Conservation (phyloP, 2,329 filamentous ascomycete species). For the Fusarium pseudoanthophilum region DNA sequence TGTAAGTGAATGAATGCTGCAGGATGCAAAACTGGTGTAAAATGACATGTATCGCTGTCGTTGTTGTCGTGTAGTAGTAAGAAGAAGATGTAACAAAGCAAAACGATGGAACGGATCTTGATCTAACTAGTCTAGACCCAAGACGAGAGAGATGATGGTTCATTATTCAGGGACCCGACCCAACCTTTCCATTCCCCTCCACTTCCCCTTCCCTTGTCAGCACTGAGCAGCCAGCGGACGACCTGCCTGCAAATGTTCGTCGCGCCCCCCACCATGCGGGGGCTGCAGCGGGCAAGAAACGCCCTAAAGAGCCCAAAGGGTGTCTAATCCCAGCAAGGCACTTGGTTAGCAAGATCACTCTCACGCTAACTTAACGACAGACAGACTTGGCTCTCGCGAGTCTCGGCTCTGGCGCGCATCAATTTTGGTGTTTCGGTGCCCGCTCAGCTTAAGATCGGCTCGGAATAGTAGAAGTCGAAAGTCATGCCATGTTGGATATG, state of each 20-base stretch:
- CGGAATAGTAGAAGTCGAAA: background rate
- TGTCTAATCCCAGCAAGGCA: conserved; percentile 33
- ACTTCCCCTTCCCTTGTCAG: conserved; percentile 29
- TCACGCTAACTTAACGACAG: conserved; percentile 6
- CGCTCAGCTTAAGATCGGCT: conserved; percentile 15
- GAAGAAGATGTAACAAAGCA: conserved; percentile 24
- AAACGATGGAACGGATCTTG: conserved; percentile 16
- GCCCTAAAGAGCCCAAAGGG: conserved; percentile 10
- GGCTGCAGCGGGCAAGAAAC: conserved; percentile 25
- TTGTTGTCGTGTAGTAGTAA: conserved; percentile 18
- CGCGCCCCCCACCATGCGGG: conserved; percentile 34
- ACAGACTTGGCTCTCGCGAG: background rate
- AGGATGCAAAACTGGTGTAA: background rate
- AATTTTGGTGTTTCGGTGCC: conserved; percentile 1
- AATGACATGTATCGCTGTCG: background rate
- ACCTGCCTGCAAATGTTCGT: conserved; percentile 30
- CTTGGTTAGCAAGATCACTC: conserved; percentile 31
- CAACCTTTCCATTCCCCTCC: no score
- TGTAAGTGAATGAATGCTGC: no score
- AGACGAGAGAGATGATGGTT: background rate
- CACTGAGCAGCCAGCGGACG: conserved; percentile 16
- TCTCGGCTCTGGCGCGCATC: background rate
- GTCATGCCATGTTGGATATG: conserved; percentile 1
- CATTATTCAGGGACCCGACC: conserved; percentile 28
- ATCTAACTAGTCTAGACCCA: conserved; percentile 13